Evolutionary conservation across 495 filamentous ascomycete genomes (phyloP), one percentile per base, ranked within the genome.

Genomic region (Evernia prunastri): DNA sequence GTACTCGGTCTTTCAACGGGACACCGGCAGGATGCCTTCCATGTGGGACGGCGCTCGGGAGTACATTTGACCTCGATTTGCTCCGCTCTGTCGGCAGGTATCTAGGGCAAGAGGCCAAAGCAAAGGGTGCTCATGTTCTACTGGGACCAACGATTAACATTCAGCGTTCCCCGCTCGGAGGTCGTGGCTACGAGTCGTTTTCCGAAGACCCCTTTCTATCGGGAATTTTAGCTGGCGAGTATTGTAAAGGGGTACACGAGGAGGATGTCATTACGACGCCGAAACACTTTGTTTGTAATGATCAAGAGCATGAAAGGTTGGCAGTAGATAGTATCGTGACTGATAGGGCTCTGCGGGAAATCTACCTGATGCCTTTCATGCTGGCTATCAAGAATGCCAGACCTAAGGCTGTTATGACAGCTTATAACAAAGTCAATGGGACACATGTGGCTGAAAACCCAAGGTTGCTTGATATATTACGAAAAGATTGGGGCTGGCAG

Each of bases 241-340:
- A 88, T 37, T 82, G 86, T 64, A 84, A 84, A 66, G 88, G 88
- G 15, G 81, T 93, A 45, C 87, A 93, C 71, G 80, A 80, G 18
- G 39, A 87, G 43, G 86, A 87, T 4, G 82, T 92, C 29, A 84
- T 82, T 29, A 86, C 88, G 0, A 89, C 86, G 1, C 76, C 90
- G 57, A 93, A 92, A 78, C 89, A 93, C 70, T 93, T 89, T 69
- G 84, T 89, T n/a, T 86, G 84, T 66, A 93, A 92, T 71, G 89
- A 92, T 69, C 86, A 88, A 69, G 89, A 93, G 69, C 84, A 88
- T 63, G 82, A 85, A 73, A 77, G 89, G 0, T 82, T 87, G 77
- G 84, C 82, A 1, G 85, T 90, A 2, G 78, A 86, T 71, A 83
- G 80, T 51, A 83, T 87, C 56, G 75, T 92, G 23, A 86, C 86